A percentile compares a stretch with the other conserved stretches of the same genome.
These are phyloP conservation scores for Arthrinium phaeospermum DNA, from an alignment of 2,329 filamentous ascomycete genomes.

Conservation along the genomic window DNA sequence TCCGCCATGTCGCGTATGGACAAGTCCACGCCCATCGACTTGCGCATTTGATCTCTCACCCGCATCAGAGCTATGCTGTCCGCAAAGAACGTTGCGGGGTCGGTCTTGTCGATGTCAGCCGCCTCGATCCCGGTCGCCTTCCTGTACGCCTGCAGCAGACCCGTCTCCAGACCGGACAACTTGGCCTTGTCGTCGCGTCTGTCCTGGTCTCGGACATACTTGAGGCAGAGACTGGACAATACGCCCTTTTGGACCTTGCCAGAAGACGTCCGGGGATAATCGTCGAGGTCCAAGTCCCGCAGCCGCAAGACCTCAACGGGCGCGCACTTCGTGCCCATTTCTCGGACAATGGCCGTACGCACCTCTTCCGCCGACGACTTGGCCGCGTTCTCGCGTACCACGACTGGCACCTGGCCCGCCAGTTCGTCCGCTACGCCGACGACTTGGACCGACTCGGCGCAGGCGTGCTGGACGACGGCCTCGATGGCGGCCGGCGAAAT, in stretches of 20 bases:
- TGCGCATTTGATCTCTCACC: not conserved
- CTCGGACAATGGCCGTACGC: not conserved
- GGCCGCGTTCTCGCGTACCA: not conserved
- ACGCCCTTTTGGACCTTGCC: not conserved
- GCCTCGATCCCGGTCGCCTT: not conserved
- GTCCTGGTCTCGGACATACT: not conserved
- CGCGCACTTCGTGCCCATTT: not conserved
- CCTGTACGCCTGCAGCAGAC: not conserved
- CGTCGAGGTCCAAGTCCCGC: not conserved
- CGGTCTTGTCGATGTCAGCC: not conserved
- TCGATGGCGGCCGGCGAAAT: constrained; percentile 13
- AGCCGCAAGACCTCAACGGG: not conserved
- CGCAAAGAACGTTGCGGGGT: not conserved
- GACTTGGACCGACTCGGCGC: not conserved
- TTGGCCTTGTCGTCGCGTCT: not conserved
- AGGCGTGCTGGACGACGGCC: not conserved
- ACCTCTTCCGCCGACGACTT: not conserved
- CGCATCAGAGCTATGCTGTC: not conserved
- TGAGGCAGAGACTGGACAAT: not conserved
- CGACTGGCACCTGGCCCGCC: not conserved
- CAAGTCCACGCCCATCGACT: not conserved
- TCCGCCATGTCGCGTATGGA: not conserved
- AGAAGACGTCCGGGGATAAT: not conserved
- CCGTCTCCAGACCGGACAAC: not conserved
- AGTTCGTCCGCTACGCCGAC: not conserved